Percentiles rank a stretch among this genome's conserved stretches.
These are phyloP conservation scores for Albophoma yamanashiensis DNA, from an alignment of 2,329 filamentous ascomycete genomes.

Conservation along the genomic window DNA sequence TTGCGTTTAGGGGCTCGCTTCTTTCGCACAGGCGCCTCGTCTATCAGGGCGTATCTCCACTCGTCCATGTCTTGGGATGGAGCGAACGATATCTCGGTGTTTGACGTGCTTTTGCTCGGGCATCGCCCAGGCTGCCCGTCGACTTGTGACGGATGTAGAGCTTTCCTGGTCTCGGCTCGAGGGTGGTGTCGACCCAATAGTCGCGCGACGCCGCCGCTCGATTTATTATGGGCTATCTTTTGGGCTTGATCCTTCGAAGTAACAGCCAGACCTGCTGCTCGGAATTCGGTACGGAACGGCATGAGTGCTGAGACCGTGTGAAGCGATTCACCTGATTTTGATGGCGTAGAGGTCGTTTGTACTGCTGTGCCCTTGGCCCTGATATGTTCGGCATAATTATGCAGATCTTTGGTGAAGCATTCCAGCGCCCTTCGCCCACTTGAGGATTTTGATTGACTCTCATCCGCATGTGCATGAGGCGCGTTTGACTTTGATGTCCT, in stretches of 20 bases:
- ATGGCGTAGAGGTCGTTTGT: slow-evolving; percentile 26
- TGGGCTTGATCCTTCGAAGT: slow-evolving; percentile 38
- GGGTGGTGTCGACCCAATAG: slow-evolving; percentile 1
- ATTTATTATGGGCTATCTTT: slow-evolving; percentile 9
- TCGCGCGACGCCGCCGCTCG: slow-evolving; percentile 6
- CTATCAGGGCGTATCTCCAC: slow-evolving; percentile 22
- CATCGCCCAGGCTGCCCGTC: slow-evolving; percentile 15
- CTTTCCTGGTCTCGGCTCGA: background rate
- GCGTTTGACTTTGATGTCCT: background rate
- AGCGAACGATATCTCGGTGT: slow-evolving; percentile 21
- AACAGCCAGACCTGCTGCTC: slow-evolving; percentile 42
- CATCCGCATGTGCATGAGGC: background rate
- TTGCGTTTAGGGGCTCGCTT: slow-evolving; percentile 6
- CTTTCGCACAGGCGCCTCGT: slow-evolving; percentile 14
- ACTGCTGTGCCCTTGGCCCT: slow-evolving; percentile 25
- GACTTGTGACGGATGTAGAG: slow-evolving; percentile 12
- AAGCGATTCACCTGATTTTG: slow-evolving; percentile 30
- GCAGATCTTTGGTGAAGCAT: slow-evolving; percentile 20
- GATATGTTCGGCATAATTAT: slow-evolving; percentile 20
- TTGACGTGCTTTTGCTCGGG: slow-evolving; percentile 11
- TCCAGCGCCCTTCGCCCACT: slow-evolving; percentile 31
- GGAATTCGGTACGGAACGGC: slow-evolving; percentile 43
- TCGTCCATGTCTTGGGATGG: slow-evolving; percentile 17
- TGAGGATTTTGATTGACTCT: slow-evolving; percentile 27
- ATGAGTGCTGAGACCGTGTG: slow-evolving; percentile 42